Base-by-base conservation (phyloP, 176 grass and related monocot genomes). In the Zoysia japonica region DNA sequence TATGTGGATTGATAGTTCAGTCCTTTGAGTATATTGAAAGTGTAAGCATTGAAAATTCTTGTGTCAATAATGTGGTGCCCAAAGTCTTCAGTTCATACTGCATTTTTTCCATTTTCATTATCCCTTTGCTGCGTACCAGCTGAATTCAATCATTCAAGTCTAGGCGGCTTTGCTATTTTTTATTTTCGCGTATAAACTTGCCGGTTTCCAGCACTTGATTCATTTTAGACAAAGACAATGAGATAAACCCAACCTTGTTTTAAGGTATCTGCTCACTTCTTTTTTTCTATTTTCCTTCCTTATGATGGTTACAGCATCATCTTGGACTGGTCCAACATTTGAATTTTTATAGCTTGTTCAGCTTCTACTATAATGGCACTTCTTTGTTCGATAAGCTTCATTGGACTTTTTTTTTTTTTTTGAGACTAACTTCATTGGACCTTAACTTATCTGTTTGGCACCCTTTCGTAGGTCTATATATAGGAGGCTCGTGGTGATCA, bases 391-490 rank as follows among this genome's bases (percentile, higher is more conserved):
- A 85, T 76, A 65, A 43, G 12, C 11, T 59, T 81, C 43, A 53
- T 28, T 28, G 28, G 28, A 28, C 28, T 28, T 28, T 28, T 28
- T 28, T 28, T 28, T 28, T 28, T 28, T 28, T 28, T 28, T 28
- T 28, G 28, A 28, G 28, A 28, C 28, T 28, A 28, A 28, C 28
- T 28, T 28, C 28, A 70, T 11, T 63, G 17, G 48, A 75, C 4
- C 13, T 49, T 38, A 10, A 65, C 71, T 81, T 57, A 80, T 68
- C 35, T 80, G 38, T 13, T 52, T 61, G 57, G 10, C 69, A 74
- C 46, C 72, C 67, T 82, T 61, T 50, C 5, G 2, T 19, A 28
- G 78, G 72, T 72, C 62, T 72, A 81, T 78, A 89, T 82, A 85
- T 82, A 82, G 50, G 52, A 3, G 44, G 44, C 43, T 48, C 2